Evolutionary conservation across 176 grass and related monocot species (phyloP).

Genomic region (Aegilops tauschii): DNA sequence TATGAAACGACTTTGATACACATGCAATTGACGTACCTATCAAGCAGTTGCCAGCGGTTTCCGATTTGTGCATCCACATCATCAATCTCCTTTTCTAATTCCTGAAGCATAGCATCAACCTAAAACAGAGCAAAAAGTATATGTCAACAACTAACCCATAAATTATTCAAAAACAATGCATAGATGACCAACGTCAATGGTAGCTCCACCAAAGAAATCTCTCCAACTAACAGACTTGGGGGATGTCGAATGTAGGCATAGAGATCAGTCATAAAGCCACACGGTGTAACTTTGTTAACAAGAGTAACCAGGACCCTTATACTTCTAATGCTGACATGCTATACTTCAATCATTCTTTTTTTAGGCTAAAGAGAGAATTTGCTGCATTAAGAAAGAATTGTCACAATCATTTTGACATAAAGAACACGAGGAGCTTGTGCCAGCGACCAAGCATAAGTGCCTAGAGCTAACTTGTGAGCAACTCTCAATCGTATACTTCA

Average conservation of each 20-base stretch:
- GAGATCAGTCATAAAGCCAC: neutral
- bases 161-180: neutral
- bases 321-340: neutral
- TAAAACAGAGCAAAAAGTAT: slow-evolving; percentile 42
- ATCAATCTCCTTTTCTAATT: slow-evolving; percentile 97
- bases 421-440: neutral
- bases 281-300: neutral
- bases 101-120: slow-evolving; percentile 96
- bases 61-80: slow-evolving; percentile 98
- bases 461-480: neutral
- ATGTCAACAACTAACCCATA: slow-evolving; percentile 17
- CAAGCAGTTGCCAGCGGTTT: slow-evolving; percentile 92
- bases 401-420: too few relatives aligned
- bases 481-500: neutral
- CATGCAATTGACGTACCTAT: slow-evolving; percentile 51
- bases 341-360: neutral
- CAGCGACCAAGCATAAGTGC: neutral
- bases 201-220: slow-evolving; percentile 1
- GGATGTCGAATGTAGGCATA: neutral
- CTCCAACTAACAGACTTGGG: neutral
- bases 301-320: neutral
- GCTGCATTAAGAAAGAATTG: neutral
- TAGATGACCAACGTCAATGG: neutral
- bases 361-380: neutral
- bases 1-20: neutral